Base-by-base conservation (phyloP, 2,329 filamentous ascomycete genomes). In the Trichoderma citrinoviride region DNA sequence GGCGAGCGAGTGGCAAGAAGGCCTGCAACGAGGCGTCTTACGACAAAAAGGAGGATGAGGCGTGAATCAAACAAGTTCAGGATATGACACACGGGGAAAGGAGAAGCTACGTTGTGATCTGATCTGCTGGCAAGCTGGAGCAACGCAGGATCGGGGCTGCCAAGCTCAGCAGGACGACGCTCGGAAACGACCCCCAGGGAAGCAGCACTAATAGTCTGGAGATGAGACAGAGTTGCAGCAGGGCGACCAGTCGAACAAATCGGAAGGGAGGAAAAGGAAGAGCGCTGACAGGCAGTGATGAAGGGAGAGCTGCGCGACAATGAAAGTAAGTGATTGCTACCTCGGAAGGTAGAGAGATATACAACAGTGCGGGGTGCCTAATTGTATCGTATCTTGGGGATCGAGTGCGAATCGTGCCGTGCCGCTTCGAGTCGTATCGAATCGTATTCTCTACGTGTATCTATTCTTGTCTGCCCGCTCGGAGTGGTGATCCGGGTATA, bases 1-100 rank as follows among this genome's bases (percentile, higher is more conserved):
- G 47, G 27, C 15, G 29, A 52, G 47, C n/a, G 40, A 40, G 63
- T 44, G 63, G 55, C 41, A 52, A 46, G 33, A 3, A 46, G 61
- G 37, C n/a, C 50, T 65, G 56, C 61, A 58, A 55, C 56, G 33
- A 65, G n/a, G 19, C 33, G 54, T 60, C 47, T 55, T 21, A 37
- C 50, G 50, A 33, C 40, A 65, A 52, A 41, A 43, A 44, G 19
- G n/a, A 43, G 23, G 12, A 8, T n/a, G 57, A 53, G 19, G 29
- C 41, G 14, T 14, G 27, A 53, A 8, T 14, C 10, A 3, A 33
- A 14, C 10, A 3, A 37, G 10, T 0, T 37, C 33, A 14, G 33
- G 5, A 37, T n/a, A n/a, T 37, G 33, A 37, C 33, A 37, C 33
- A 37, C 12, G 33, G 27, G 21, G 53, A 56, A 52, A 62, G 43